These are phyloP conservation scores for Trichoderma oligosporum DNA, from an alignment of 2,329 filamentous ascomycete species.

Conservation along the genomic window DNA sequence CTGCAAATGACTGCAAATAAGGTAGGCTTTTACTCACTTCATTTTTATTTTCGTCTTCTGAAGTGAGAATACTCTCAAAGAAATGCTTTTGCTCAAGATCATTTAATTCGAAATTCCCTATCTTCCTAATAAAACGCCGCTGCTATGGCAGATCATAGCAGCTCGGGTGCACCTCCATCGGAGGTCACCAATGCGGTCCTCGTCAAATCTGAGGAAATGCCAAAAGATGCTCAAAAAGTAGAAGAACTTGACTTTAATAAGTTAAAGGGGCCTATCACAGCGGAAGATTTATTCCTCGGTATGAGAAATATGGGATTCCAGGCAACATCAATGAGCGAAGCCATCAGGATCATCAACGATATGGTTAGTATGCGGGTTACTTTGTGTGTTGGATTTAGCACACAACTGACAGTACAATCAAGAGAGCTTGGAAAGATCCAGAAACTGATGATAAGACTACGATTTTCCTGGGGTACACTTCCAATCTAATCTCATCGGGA, in stretches of 20 bases:
- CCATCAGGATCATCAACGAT: slow-evolving; percentile 85
- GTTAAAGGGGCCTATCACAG: slow-evolving; percentile 73
- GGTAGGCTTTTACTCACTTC: background rate
- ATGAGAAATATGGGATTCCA: slow-evolving; percentile 83
- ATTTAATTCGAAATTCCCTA: too few relatives aligned
- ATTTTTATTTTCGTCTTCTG: background rate
- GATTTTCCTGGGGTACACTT: slow-evolving; percentile 96
- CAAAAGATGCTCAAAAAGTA: slow-evolving; percentile 73
- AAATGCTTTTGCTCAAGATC: too few relatives aligned
- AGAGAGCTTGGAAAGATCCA: slow-evolving; percentile 75
- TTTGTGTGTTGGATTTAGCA: background rate
- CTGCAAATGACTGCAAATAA: too few relatives aligned
- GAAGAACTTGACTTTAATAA: slow-evolving; percentile 90
- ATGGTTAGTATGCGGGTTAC: slow-evolving; percentile 65
- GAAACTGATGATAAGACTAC: slow-evolving; percentile 78
- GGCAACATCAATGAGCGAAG: slow-evolving; percentile 72
- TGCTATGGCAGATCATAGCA: slow-evolving; percentile 34
- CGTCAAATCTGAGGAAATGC: slow-evolving; percentile 77
- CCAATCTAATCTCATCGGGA: slow-evolving; percentile 94
- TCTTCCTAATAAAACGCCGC: background rate
- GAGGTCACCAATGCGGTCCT: slow-evolving; percentile 77
- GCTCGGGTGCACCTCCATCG: slow-evolving; percentile 48
- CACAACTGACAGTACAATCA: slow-evolving; percentile 16
- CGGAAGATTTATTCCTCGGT: slow-evolving; percentile 74
- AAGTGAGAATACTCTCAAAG: too few relatives aligned